phyloP scores from a whole-genome alignment of 2,329 filamentous ascomycete genomes.

The Colletotrichum gloeosporioides region DNA sequence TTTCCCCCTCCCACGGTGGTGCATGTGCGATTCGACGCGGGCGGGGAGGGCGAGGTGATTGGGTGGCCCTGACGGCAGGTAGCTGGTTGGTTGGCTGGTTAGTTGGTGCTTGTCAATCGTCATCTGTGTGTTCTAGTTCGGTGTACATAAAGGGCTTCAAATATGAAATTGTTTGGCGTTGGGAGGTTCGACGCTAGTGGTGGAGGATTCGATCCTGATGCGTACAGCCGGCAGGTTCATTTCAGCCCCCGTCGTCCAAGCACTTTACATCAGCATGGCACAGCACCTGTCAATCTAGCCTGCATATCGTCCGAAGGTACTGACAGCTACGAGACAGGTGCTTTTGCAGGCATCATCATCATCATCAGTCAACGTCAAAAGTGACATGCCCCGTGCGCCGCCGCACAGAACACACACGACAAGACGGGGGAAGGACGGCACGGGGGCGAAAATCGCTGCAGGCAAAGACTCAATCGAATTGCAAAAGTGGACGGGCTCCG shows the following conservation, averaged over 20 bases:
- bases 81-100: background rate
- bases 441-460: slow-evolving; percentile 16
- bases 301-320: background rate
- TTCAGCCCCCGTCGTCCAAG: background rate
- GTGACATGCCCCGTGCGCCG: background rate
- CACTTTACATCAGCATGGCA: background rate
- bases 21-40: background rate
- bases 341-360: background rate
- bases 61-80: background rate
- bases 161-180: background rate
- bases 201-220: background rate
- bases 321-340: background rate
- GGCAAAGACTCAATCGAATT: slow-evolving; percentile 16
- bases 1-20: background rate
- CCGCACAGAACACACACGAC: background rate
- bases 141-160: background rate
- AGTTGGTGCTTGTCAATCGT: background rate
- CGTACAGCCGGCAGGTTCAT: background rate
- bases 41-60: background rate
- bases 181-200: background rate
- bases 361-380: background rate
- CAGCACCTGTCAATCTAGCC: background rate
- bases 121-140: background rate
- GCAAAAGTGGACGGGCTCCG: slow-evolving; percentile 9
- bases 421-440: background rate